Base-by-base conservation (phyloP, 768 basidiomycete species). In the Leucosporidium scottii region DNA sequence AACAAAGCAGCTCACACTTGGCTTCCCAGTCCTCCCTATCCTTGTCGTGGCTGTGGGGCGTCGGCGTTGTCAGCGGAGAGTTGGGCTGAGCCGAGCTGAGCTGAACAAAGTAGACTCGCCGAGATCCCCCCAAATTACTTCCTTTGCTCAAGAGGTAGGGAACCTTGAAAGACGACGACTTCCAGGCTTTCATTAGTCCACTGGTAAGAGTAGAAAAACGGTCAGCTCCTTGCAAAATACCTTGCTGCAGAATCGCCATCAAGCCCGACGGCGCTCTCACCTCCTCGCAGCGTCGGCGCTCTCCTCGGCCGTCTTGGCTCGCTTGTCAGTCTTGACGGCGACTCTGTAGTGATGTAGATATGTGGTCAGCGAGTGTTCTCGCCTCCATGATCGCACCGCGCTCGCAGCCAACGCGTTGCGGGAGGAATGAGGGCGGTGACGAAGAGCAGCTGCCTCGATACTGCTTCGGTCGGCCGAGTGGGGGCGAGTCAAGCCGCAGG, bases 111-210 rank as follows among this genome's bases (percentile, higher is more conserved):
- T 5, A 36, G 34, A 36, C 34, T 36, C 34, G 34, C 34, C 39
- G 39, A 18, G 54, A 54, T 5, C 65, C 70, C 17, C 66, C 58
- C n/a, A 71, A 34, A 53, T 68, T 65, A 1, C 66, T 65, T 31
- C 63, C 61, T 61, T 71, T 71, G 50, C 50, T 36, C 4, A 71
- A 57, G 12, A 64, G n/a, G 63, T 66, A 71, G 6, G 70, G 70
- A 1, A 71, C 66, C 23, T 67, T 31, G 58, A 71, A 71, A 7
- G 66, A 56, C 17, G 66, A 27, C 6, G 44, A 4, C 23, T 71
- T 71, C 70, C 70, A 71, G 5, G 66, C 70, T n/a, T 65, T 58
- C 70, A 71, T 71, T 21, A 71, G 5, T 0, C 59, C 56, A 0
- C 70, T 71, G 60, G n/a, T n/a, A n/a, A n/a, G n/a, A n/a, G n/a